These are phyloP conservation scores for Stachybotrys chlorohalonatus DNA, from an alignment of 2,329 filamentous ascomycete genomes.

Conservation along the genomic window DNA sequence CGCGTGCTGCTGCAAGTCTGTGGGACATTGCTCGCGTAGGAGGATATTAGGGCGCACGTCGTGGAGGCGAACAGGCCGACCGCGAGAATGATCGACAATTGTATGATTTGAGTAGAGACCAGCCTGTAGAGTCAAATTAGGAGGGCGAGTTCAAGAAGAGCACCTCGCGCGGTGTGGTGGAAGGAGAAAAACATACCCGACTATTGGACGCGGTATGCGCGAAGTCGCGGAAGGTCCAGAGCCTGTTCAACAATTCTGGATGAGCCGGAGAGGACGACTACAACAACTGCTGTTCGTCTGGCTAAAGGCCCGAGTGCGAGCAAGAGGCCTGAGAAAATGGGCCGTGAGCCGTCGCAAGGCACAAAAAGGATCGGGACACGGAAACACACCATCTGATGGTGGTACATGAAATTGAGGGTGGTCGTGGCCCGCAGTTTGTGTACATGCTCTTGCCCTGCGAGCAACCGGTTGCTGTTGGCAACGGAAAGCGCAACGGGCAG, in stretches of 20 bases:
- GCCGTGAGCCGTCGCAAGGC: background rate
- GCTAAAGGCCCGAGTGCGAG: background rate
- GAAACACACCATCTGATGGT: background rate
- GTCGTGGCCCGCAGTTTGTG: background rate
- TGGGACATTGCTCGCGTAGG: constrained; percentile 30
- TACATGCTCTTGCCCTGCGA: background rate
- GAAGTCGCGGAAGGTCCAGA: background rate
- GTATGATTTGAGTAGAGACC: no score
- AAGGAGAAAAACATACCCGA: background rate
- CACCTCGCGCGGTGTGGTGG: background rate
- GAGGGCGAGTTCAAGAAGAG: no score
- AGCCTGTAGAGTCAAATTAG: no score
- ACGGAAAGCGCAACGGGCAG: background rate
- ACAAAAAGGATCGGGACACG: background rate
- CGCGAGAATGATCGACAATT: no score
- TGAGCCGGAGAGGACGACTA: background rate
- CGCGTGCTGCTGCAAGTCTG: constrained; percentile 37
- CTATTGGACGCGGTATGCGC: background rate
- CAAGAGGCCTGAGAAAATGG: background rate
- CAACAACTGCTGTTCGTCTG: background rate
- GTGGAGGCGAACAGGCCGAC: background rate
- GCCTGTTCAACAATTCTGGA: background rate
- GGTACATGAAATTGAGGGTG: background rate
- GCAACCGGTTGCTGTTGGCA: background rate
- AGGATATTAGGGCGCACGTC: background rate